These are phyloP conservation scores for Sanghuangporus baumii DNA, from an alignment of 1,284 basidiomycete genomes.

Conservation along the genomic window DNA sequence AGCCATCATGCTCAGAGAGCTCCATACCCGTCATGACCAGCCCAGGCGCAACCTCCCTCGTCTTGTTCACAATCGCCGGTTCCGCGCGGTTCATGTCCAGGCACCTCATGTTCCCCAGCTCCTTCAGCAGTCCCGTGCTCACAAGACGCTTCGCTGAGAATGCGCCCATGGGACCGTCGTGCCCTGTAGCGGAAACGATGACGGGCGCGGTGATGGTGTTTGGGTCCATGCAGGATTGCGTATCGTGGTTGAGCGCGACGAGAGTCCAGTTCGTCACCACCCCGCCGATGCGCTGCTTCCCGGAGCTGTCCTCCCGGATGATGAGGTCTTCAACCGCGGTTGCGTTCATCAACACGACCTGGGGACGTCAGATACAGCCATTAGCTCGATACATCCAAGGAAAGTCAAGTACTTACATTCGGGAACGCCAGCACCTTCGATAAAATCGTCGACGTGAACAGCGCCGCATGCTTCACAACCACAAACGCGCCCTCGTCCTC, in stretches of 20 bases:
- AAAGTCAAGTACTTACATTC: constrained; percentile 44
- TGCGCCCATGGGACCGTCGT: constrained; percentile 83
- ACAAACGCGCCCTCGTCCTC: constrained; percentile 81
- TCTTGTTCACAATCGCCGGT: constrained; percentile 71
- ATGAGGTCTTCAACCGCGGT: constrained; percentile 77
- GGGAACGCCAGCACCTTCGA: constrained; percentile 68
- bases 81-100: constrained; percentile 77
- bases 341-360: constrained; percentile 48
- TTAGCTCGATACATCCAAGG: constrained; percentile 16
- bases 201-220: constrained; percentile 79
- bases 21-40: constrained; percentile 82
- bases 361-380: too few species aligned
- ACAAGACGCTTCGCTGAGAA: constrained; percentile 82
- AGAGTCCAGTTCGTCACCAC: constrained; percentile 87
- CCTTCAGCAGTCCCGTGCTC: constrained; percentile 68
- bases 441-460: constrained; percentile 79
- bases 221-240: constrained; percentile 84
- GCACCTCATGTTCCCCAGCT: constrained; percentile 79
- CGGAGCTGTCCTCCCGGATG: constrained; percentile 54
- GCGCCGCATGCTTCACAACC: constrained; percentile 76
- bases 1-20: constrained; percentile 78
- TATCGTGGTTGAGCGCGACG: constrained; percentile 77
- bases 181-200: constrained; percentile 65
- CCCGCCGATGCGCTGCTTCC: constrained; percentile 68
- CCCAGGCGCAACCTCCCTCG: constrained; percentile 76